Evolutionary conservation across 805 yeast species (phyloP), one percentile per base, ranked within the genome.

Genomic region (Wickerhamiella dianesei): DNA sequence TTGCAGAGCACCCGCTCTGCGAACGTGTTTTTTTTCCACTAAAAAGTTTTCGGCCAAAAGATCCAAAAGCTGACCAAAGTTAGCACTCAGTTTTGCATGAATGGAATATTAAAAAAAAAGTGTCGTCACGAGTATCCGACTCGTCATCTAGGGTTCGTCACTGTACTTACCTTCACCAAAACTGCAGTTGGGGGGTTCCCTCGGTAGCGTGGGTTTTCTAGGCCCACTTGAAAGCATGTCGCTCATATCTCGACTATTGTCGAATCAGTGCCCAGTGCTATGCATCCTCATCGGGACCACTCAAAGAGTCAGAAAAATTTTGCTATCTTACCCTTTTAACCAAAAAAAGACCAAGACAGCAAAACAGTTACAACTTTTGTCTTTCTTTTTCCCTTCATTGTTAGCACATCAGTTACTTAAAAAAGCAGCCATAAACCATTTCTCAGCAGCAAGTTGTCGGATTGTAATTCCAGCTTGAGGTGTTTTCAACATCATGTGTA

Each of bases 261-360:
- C 57, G 53, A 62, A 67, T 83, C 96, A 80, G 96, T 87, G 96
- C 96, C 96, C 96, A 88, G 96, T 88, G 96, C 96, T 75, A 74
- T 79, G 74, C 65, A 68, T 87, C 96, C 74, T 87, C 96, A 76
- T 75, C 48, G 55, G 54, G 52, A 52, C 52, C 52, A 55, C 46
- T 35, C 43, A 39, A 39, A 21, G 29, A 19, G 20, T 21, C n/a
- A 4, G 6, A 8, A 4, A 25, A 14, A 4, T 13, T 39, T 43
- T 18, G 45, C 36, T 35, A 43, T 39, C 20, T 21, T 42, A 25
- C 12, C 12, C 12, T 12, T 25, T 25, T 25, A 25, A 12, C 32
- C 32, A 12, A 25, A 6, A 35, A 46, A 41, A 43, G 41, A 48
- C 16, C 21, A 35, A 16, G 6, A 20, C 39, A 22, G 25, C 13